Percentiles rank a stretch among this genome's conserved stretches.
These are phyloP conservation scores for Solanum appendiculatum DNA, from an alignment of 257 asterid genomes.

Conservation along the genomic window DNA sequence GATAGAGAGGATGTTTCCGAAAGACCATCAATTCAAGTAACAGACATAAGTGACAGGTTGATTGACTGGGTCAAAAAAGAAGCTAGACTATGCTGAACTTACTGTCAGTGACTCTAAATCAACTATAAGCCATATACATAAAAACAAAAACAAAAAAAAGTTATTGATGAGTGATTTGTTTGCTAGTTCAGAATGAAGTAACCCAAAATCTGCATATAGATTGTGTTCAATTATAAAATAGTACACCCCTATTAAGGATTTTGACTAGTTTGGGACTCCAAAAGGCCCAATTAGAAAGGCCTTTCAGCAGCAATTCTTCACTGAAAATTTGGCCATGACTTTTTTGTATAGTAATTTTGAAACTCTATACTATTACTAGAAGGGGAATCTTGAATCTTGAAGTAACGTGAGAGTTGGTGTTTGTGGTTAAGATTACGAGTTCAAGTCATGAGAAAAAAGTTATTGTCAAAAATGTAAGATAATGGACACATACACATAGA, in stretches of 20 bases:
- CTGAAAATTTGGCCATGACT: too few species aligned
- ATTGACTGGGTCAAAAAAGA: background rate
- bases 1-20: accelerated
- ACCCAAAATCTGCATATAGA: background rate
- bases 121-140: background rate
- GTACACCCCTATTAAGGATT: background rate
- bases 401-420: too few species aligned
- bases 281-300: too few species aligned
- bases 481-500: too few species aligned
- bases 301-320: too few species aligned
- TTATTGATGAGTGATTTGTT: background rate
- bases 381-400: too few species aligned
- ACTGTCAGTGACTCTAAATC: background rate
- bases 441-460: too few species aligned
- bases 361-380: too few species aligned
- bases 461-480: too few species aligned
- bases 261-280: too few species aligned
- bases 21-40: background rate
- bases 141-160: background rate
- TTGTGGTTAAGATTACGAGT: too few species aligned
- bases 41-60: background rate
- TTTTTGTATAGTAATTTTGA: too few species aligned
- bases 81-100: background rate
- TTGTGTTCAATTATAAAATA: background rate
- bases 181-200: background rate